phyloP scores from a whole-genome alignment of 2,329 filamentous ascomycete genomes.

The Huntiella abstrusa region DNA sequence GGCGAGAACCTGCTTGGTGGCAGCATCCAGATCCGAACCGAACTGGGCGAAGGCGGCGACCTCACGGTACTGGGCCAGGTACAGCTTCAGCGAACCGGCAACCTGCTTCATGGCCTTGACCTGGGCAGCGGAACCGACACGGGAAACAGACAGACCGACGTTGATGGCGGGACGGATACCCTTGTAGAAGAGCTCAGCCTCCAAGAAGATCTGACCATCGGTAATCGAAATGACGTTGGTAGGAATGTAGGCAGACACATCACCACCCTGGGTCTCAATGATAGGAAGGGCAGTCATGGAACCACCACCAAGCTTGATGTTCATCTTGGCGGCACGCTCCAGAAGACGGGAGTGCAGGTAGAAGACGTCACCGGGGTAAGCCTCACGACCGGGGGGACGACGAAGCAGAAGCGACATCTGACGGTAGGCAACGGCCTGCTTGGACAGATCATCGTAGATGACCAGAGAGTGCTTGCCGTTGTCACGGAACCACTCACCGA shows the following conservation, averaged over 20 bases:
- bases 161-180: constrained; percentile 99
- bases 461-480: constrained; percentile 76
- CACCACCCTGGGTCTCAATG: constrained; percentile 99
- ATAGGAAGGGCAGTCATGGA: constrained; percentile 92
- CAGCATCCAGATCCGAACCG: constrained; percentile 97
- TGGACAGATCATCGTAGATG: constrained; percentile 87
- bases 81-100: constrained; percentile 97
- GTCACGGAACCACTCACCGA: constrained; percentile 62
- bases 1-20: constrained; percentile 94
- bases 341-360: constrained; percentile 98
- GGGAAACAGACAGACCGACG: constrained; percentile 99
- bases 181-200: constrained; percentile 99
- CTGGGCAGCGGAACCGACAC: constrained; percentile 98
- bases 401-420: constrained; percentile 98
- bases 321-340: constrained; percentile 99
- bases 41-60: constrained; percentile 99
- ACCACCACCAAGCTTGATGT: constrained; percentile 81
- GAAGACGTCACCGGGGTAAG: constrained; percentile 98
- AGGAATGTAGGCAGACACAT: constrained; percentile 98
- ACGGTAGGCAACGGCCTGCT: constrained; percentile 95
- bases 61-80: constrained; percentile 99
- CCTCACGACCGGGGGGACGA: constrained; percentile 96
- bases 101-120: constrained; percentile 99
- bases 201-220: constrained; percentile 99
- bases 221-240: constrained; percentile 99